Conservation (phyloP, 805 yeast species). For the Candida maris region DNA sequence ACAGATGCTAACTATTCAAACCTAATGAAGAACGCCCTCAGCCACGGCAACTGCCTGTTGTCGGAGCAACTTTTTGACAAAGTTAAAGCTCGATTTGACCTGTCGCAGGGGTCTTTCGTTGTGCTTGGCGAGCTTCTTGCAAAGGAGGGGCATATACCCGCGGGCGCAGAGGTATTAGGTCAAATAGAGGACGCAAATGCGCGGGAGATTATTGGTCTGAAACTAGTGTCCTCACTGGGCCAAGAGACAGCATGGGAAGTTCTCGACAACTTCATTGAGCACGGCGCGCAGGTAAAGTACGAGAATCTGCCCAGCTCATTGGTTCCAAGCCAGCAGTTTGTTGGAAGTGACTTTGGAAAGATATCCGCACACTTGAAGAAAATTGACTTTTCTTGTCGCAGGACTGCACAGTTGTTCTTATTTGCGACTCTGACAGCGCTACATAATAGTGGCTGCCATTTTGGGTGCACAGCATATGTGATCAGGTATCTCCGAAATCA, state of each 20-base stretch:
- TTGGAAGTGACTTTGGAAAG: constrained; percentile 6
- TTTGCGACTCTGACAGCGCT: constrained; percentile 17
- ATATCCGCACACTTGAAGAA: constrained; percentile 3
- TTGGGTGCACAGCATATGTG: constrained; percentile 15
- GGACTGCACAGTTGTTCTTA: constrained; percentile 13
- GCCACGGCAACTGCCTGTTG: constrained; percentile 4
- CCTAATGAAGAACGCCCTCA: constrained; percentile 13
- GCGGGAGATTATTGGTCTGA: constrained; percentile 6
- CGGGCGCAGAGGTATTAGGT: constrained; percentile 8
- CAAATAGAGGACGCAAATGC: constrained; percentile 5
- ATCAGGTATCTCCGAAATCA: constrained; percentile 8
- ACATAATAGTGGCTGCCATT: constrained; percentile 15
- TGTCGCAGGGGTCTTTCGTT: constrained; percentile 8
- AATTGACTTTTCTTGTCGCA: constrained; percentile 1
- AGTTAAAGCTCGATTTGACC: constrained; percentile 3
- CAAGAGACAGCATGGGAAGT: constrained; percentile 7
- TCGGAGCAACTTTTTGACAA: constrained; percentile 3
- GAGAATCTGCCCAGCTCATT: constrained; percentile 3
- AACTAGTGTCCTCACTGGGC: constrained; percentile 10
- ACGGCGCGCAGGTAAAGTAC: constrained; percentile 1
- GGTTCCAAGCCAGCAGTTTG: constrained; percentile 4
- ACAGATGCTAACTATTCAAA: constrained; percentile 10
- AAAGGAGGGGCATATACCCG: constrained; percentile 6
- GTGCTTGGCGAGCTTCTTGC: constrained; percentile 10
- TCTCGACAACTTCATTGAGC: constrained; percentile 6